phyloP scores from a whole-genome alignment of 495 filamentous ascomycete genomes.

The Xylaria telfairii region DNA sequence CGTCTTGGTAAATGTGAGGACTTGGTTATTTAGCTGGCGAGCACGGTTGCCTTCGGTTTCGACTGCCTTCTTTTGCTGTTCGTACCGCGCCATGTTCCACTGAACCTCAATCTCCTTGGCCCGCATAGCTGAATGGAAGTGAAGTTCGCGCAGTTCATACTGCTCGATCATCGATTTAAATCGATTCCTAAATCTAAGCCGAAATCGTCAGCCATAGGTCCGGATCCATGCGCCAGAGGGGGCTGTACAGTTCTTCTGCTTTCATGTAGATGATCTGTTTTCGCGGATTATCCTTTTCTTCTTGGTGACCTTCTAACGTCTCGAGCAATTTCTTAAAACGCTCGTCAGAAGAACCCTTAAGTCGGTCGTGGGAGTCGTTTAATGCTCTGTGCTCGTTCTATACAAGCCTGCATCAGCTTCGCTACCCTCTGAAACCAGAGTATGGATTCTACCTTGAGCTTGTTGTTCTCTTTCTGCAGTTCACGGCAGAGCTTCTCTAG shows the following conservation, averaged over 20 bases:
- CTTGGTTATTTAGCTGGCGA: conserved; percentile 84
- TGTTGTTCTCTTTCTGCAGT: conserved; percentile 93
- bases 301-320: conserved; percentile 78
- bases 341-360: conserved; percentile 82
- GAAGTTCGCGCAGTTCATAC: conserved; percentile 90
- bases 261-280: conserved; percentile 78
- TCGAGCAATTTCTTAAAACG: conserved; percentile 65
- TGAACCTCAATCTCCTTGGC: conserved; percentile 97
- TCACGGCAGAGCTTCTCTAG: conserved; percentile 93
- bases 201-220: conserved; percentile 35
- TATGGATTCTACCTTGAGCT: conserved; percentile 70
- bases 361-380: conserved; percentile 80
- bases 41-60: conserved; percentile 80
- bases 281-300: conserved; percentile 77
- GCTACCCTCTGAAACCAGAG: neutral
- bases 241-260: conserved; percentile 80
- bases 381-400: conserved; percentile 92
- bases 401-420: conserved; percentile 39
- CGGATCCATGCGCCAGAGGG: conserved; percentile 3
- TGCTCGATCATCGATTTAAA: conserved; percentile 95
- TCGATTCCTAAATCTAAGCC: conserved; percentile 77
- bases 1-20: conserved; percentile 94
- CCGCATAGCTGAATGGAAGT: conserved; percentile 86
- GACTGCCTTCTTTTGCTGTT: conserved; percentile 84
- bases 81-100: conserved; percentile 81